These are phyloP conservation scores for Castanea mollissima DNA, from an alignment of 306 rosid species.

Conservation along the genomic window DNA sequence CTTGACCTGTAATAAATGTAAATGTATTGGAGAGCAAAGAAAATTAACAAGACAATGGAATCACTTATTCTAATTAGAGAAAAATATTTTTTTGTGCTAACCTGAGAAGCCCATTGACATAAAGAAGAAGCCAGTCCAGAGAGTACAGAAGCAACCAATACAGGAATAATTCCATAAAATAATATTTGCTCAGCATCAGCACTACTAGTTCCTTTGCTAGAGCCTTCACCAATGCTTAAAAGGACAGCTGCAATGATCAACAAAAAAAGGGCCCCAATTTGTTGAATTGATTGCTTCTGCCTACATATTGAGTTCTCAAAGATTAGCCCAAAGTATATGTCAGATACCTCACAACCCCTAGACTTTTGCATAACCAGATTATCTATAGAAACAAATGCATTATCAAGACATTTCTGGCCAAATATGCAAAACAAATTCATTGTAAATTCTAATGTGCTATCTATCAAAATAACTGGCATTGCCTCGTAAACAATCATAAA, in stretches of 20 bases:
- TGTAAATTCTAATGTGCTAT: not conserved
- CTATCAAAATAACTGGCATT: not conserved
- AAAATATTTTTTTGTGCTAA: conserved; percentile 31
- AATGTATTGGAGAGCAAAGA: conserved; percentile 9
- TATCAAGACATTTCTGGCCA: not conserved
- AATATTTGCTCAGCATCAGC: conserved; percentile 64
- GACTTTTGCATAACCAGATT: not conserved
- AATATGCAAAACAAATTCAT: not conserved
- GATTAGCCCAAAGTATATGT: not conserved
- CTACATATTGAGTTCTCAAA: conserved; percentile 34
- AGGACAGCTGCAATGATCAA: conserved; percentile 88
- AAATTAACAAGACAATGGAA: not conserved
- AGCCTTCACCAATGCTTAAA: conserved; percentile 90
- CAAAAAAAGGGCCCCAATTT: conserved; percentile 87
- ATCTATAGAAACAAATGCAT: not conserved
- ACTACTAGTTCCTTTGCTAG: conserved; percentile 58
- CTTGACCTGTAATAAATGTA: conserved; percentile 69
- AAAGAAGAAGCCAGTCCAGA: conserved; percentile 93
- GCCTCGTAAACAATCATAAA: not conserved
- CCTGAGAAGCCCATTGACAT: conserved; percentile 99
- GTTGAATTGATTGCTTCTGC: conserved; percentile 92
- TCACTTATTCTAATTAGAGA: conserved; percentile 1
- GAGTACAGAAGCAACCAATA: conserved; percentile 86
- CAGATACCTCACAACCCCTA: conserved; percentile 25
- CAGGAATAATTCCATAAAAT: conserved; percentile 86